Base-by-base conservation (phyloP, 306 rosid genomes). In the Cucurbita ficifolia region DNA sequence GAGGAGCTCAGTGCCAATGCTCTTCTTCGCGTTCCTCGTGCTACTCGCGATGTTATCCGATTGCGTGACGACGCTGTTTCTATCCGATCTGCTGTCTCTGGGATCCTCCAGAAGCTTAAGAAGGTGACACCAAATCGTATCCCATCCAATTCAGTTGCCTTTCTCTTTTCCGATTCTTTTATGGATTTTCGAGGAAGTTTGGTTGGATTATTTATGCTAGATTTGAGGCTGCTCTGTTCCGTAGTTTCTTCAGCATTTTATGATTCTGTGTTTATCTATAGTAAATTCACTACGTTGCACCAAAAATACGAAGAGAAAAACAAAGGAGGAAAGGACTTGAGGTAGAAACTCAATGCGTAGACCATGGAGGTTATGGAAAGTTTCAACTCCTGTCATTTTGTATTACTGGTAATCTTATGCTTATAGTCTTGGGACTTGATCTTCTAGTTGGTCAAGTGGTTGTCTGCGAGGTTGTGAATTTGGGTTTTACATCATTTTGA, bases 21-120 rank as follows among this genome's bases (percentile, higher is more conserved):
- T 16, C 96, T 91, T 74, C 99, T 95, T 76, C 97, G 96, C 22
- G 90, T 95, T 0, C 99, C 99, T 2, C 96, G 99, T 7, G 90
- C 97, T 77, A 88, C 95, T 14, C 99, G 97, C 2, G 99, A 95
- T 24, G 92, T 91, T 72, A 77, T 91, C 65, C 96, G 97, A 71
- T 86, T 95, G 76, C 90, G 99, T 8, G 99, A 95, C 45, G 99
- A 95, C 10, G 96, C 96, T 73, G 86, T 91, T 48, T 88, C 96
- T 1, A 92, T 95, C 59, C 97, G 99, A 39, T 86, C 93, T 24
- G 87, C 92, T 50, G 90, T 88, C 38, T 86, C 96, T 35, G 88
- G 88, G 62, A 95, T 95, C 82, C 97, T 95, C 68, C 96, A 81
- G 70, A 91, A 86, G 84, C 95, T 95, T 80, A 91, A 89, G 84